Percentiles rank a stretch among this genome's conserved stretches.
phyloP scores from a whole-genome alignment of 2,329 filamentous ascomycete genomes.

The Ceratocystis eucalypticola region DNA sequence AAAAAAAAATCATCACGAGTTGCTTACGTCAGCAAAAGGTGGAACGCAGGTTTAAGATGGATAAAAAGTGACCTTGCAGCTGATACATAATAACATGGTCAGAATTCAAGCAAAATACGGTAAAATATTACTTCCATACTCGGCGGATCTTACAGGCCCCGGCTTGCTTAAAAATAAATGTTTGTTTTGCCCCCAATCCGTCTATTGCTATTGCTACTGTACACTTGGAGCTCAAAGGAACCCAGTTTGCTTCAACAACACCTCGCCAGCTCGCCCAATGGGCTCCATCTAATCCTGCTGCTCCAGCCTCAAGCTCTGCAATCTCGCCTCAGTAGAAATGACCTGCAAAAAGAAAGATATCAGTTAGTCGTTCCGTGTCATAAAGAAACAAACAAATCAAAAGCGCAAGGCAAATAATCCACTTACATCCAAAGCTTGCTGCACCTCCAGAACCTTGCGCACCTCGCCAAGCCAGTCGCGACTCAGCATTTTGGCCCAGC shows the following conservation, averaged over 20 bases:
- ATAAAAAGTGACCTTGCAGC: background rate
- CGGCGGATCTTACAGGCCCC: no score
- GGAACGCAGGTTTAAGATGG: background rate
- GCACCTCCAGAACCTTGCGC: slow-evolving; percentile 82
- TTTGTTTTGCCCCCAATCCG: slow-evolving; percentile 3
- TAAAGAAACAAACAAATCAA: background rate
- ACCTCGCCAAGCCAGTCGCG: slow-evolving; percentile 89
- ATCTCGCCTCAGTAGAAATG: slow-evolving; percentile 76
- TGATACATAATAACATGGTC: background rate
- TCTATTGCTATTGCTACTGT: slow-evolving; percentile 20
- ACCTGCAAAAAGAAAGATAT: slow-evolving; percentile 39
- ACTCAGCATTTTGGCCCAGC: slow-evolving; percentile 91
- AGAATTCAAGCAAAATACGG: background rate
- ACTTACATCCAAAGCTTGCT: slow-evolving; percentile 88
- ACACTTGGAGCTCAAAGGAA: slow-evolving; percentile 18
- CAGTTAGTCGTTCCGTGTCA: slow-evolving; percentile 22
- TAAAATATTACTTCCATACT: no score
- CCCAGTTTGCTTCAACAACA: background rate
- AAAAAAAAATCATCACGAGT: slow-evolving; percentile 12
- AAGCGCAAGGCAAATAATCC: slow-evolving; percentile 9
- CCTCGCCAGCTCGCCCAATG: background rate
- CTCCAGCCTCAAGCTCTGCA: slow-evolving; percentile 53
- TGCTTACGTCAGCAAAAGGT: slow-evolving; percentile 17
- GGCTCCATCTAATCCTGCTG: slow-evolving; percentile 13
- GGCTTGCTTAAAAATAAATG: slow-evolving; percentile 6